Evolutionary conservation across 148 eudicot genomes (phyloP).

Genomic region (Rhododendron ovatum): DNA sequence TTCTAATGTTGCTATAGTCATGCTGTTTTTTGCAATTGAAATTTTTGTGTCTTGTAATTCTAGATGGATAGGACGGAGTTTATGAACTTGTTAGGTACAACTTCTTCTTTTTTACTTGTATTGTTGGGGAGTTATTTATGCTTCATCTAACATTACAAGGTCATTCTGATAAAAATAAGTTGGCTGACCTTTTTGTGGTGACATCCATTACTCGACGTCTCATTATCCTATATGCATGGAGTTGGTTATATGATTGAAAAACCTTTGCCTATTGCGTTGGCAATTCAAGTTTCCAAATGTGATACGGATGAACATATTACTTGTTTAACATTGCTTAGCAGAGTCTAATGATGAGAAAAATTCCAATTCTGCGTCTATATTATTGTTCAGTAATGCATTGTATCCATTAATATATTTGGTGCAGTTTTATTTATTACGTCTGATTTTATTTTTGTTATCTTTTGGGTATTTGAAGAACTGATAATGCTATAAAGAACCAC

Average conservation of each 20-base stretch:
- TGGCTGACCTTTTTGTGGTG: background rate
- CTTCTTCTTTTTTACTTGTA: no score
- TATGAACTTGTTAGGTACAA: no score
- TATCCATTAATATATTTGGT: background rate
- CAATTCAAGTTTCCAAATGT: background rate
- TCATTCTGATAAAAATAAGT: background rate
- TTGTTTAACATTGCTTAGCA: background rate
- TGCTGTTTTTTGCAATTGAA: background rate
- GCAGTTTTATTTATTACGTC: background rate
- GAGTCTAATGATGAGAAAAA: background rate
- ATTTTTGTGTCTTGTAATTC: background rate
- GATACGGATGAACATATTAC: background rate
- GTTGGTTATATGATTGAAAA: background rate
- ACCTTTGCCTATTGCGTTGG: background rate
- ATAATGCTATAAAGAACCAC: constrained; percentile 89
- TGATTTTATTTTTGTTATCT: background rate
- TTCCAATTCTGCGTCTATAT: background rate
- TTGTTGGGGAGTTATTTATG: background rate
- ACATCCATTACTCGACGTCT: background rate
- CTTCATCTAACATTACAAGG: background rate
- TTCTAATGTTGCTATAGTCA: background rate
- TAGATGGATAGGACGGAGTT: background rate
- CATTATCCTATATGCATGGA: no score
- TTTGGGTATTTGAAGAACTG: constrained; percentile 47
- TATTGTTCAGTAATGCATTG: background rate